Base-by-base conservation (phyloP, 352 stramenopile genomes). In the Saprolegnia parasitica region DNA sequence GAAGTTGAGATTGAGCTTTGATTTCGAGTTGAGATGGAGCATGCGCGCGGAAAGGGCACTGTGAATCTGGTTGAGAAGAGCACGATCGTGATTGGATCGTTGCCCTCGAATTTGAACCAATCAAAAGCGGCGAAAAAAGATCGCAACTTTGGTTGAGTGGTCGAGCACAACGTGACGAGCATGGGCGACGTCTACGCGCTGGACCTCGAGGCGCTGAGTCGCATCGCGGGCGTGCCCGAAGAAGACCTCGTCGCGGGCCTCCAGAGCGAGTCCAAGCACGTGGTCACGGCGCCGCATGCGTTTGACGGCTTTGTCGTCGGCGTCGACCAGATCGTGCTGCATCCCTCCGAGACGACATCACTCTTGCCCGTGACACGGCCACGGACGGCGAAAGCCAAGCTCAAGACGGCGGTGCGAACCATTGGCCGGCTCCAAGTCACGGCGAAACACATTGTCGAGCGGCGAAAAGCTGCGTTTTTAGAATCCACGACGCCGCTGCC, bases 261-360 rank as follows among this genome's bases (percentile, higher is more conserved):
- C 0, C 24, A 65, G 56, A 18, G 23, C 13, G 56, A 65, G 23
- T 32, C 56, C 10, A 18, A 23, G 10, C 15, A 32, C 5, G 71
- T 89, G 62, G 77, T 87, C 78, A 87, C 57, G 76, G 78, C 35
- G 78, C 67, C 74, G 11, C 72, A 79, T 20, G 79, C 91, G 15
- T 92, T 94, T 74, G 81, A 91, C 74, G 86, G 86, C 9, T 94
- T 90, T 61, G 77, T 91, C n/a, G 84, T 94, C 0, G 86, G 84
- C 42, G 83, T 94, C 49, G 88, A 90, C 45, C 83, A 90, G 49
- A 70, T 91, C 76, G 32, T 55, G 61, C 26, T 54, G 26, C 21
- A 70, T 5, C 71, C 81, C 40, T 83, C 91, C 68, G 72, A 71
- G 24, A 91, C 84, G 21, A 85, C 84, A 18, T 65, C 91, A 68